Percentiles rank a stretch among this genome's conserved stretches.
Evolutionary conservation across 2,329 filamentous ascomycete species (phyloP).

Genomic region (Teratosphaeria viscida): DNA sequence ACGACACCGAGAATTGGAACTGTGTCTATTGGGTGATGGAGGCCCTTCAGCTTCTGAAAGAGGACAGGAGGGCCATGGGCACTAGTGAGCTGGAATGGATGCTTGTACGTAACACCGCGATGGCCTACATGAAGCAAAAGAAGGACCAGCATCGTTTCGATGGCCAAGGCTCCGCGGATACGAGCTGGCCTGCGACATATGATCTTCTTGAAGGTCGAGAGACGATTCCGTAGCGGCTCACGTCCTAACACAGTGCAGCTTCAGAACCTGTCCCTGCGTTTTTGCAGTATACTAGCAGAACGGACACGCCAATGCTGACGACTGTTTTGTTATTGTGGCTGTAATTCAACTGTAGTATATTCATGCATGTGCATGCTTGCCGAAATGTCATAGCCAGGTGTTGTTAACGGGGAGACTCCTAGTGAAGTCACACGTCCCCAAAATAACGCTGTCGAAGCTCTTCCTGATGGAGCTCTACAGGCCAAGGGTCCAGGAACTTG

Average conservation of each 20-base stretch:
- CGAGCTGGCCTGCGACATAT: conserved; percentile 19
- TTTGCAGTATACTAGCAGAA: too few species aligned
- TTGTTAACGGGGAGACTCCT: too few species aligned
- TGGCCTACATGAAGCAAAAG: conserved; percentile 29
- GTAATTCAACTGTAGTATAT: too few species aligned
- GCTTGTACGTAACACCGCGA: conserved; percentile 26
- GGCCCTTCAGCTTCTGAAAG: conserved; percentile 19
- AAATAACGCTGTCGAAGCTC: conserved; percentile 29
- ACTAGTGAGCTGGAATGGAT: conserved; percentile 29
- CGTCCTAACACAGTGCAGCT: too few species aligned
- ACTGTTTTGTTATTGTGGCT: too few species aligned
- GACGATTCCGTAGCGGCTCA: neutral
- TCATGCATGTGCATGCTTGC: too few species aligned
- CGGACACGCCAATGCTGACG: too few species aligned
- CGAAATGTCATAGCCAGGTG: too few species aligned
- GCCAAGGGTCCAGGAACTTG: conserved; percentile 29
- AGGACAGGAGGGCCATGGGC: conserved; percentile 30
- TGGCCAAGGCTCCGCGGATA: conserved; percentile 4
- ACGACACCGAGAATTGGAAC: conserved; percentile 28
- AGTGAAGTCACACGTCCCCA: conserved; percentile 16
- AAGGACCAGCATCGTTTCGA: conserved; percentile 15
- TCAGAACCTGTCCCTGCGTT: too few species aligned
- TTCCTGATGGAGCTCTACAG: conserved; percentile 34
- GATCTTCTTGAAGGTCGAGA: conserved; percentile 1
- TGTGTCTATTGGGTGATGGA: conserved; percentile 32